A percentile compares a stretch with the other conserved stretches of the same genome.
Evolutionary conservation across 208 protist species (phyloP).

Genomic region (Crithidia expoeki): DNA sequence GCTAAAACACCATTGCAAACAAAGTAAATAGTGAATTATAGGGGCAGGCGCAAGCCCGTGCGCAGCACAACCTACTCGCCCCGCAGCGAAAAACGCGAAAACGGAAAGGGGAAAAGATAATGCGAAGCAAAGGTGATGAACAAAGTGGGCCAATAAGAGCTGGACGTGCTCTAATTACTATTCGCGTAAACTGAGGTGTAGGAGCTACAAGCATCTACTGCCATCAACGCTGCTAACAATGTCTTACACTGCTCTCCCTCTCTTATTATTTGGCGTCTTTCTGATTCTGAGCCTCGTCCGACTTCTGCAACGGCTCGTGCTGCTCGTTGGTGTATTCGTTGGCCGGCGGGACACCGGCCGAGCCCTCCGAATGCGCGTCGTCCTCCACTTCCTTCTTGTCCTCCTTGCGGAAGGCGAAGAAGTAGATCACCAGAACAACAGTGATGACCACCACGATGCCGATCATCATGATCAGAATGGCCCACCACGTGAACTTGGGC

Average conservation of each 20-base stretch:
- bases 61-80: too few species aligned
- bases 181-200: too few species aligned
- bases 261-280: background rate
- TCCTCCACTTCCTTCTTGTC: background rate
- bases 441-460: constrained; percentile 18
- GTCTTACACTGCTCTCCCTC: background rate
- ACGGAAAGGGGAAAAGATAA: too few species aligned
- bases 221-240: too few species aligned
- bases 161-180: too few species aligned
- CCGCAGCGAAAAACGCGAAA: too few species aligned
- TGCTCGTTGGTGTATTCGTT: background rate
- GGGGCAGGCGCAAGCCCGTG: too few species aligned
- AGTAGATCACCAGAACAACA: constrained; percentile 18
- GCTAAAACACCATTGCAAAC: too few species aligned
- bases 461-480: constrained; percentile 30
- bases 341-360: constrained; percentile 6
- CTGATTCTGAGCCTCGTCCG: background rate
- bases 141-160: too few species aligned
- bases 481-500: constrained; percentile 30
- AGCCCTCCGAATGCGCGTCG: constrained; percentile 9
- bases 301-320: background rate
- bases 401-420: constrained; percentile 16
- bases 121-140: too few species aligned
- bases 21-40: too few species aligned
- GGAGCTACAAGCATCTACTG: too few species aligned